Evolutionary conservation across 331 rosid species (phyloP).

Genomic region (Cydonia oblonga): DNA sequence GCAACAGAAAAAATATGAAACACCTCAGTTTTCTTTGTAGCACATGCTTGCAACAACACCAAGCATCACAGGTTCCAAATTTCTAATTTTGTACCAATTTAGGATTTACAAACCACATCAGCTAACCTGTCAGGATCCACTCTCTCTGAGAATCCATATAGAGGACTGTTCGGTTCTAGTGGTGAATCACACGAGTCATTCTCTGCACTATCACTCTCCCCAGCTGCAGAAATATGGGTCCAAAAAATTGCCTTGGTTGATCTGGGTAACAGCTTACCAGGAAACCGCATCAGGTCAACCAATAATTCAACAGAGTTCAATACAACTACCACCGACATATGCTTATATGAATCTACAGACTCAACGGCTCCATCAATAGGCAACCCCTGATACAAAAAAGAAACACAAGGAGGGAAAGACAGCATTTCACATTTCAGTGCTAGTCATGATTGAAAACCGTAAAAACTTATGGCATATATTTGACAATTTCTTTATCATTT

Average conservation of each 20-base stretch:
- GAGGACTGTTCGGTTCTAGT: conserved; percentile 93
- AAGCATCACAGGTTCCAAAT: neutral
- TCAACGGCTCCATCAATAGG: conserved; percentile 74
- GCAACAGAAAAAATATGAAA: conserved; percentile 8
- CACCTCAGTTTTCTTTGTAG: conserved; percentile 18
- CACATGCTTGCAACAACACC: neutral
- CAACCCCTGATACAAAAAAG: conserved; percentile 53
- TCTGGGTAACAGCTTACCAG: conserved; percentile 74
- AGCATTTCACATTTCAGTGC: conserved; percentile 13
- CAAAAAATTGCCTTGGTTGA: conserved; percentile 80
- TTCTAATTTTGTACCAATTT: neutral
- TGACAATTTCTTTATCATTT: neutral
- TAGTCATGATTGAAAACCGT: neutral
- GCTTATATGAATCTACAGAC: conserved; percentile 76
- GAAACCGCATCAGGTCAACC: conserved; percentile 95
- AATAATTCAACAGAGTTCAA: conserved; percentile 78
- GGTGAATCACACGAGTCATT: conserved; percentile 99
- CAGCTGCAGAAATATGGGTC: conserved; percentile 88
- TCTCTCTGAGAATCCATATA: conserved; percentile 84
- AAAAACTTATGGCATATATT: neutral
- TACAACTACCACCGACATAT: conserved; percentile 79
- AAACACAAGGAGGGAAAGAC: neutral
- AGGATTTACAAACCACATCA: conserved; percentile 12
- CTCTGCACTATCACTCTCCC: conserved; percentile 99
- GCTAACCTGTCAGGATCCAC: conserved; percentile 51